Percentiles rank a stretch among this genome's conserved stretches.
These are phyloP conservation scores for Kondoa malvinella DNA, from an alignment of 768 basidiomycete species.

Conservation along the genomic window DNA sequence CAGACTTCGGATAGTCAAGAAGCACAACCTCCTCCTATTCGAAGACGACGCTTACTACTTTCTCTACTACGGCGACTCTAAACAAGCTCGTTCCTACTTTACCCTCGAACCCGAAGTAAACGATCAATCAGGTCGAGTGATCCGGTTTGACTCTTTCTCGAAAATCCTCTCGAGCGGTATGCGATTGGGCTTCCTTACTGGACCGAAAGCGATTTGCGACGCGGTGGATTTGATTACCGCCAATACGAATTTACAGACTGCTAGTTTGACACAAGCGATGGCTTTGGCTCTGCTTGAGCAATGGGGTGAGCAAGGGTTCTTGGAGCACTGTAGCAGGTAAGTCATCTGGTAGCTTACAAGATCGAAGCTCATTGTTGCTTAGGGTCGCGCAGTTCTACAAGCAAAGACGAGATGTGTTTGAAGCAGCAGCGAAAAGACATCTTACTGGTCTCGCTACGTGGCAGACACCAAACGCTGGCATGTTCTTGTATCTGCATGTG, in stretches of 20 bases:
- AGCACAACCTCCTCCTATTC: constrained; percentile 62
- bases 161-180: constrained; percentile 43
- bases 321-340: constrained; percentile 42
- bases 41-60: constrained; percentile 45
- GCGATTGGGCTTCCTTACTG: constrained; percentile 63
- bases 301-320: constrained; percentile 65
- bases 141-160: constrained; percentile 77
- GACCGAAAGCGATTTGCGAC: constrained; percentile 49
- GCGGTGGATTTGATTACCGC: constrained; percentile 55
- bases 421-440: constrained; percentile 54
- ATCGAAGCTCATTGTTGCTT: background rate
- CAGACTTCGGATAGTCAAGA: constrained; percentile 51
- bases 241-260: constrained; percentile 34
- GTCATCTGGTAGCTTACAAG: background rate
- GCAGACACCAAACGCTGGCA: constrained; percentile 52
- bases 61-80: constrained; percentile 53
- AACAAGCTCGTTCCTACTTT: constrained; percentile 59
- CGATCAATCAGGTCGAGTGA: constrained; percentile 51
- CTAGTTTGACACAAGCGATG: constrained; percentile 38
- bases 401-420: constrained; percentile 58
- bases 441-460: constrained; percentile 51
- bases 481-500: constrained; percentile 59
- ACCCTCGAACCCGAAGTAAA: constrained; percentile 51
- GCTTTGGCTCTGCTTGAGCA: constrained; percentile 42
- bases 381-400: constrained; percentile 43